These are phyloP conservation scores for Syzygium oleosum DNA, from an alignment of 345 rosid genomes.

Conservation along the genomic window DNA sequence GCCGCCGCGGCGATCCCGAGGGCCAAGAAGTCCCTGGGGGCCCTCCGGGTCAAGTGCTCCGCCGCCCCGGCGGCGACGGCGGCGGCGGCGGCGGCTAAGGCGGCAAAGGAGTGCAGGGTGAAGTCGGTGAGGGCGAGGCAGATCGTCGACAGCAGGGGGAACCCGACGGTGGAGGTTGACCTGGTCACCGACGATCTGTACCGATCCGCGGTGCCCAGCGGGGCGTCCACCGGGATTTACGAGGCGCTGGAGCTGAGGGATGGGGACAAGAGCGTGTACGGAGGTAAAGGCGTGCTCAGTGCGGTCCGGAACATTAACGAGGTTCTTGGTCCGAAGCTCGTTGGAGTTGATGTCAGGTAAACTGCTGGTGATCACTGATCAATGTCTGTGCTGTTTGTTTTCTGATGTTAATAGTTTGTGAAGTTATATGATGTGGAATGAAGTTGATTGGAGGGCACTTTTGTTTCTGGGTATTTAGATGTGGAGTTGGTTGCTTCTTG, in stretches of 20 bases:
- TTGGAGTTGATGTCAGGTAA: slow-evolving; percentile 89
- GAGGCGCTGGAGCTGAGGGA: slow-evolving; percentile 96
- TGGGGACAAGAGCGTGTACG: slow-evolving; percentile 73
- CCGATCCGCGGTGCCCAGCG: slow-evolving; percentile 96
- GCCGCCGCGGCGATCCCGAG: slow-evolving; percentile 1
- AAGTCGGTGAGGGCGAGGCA: slow-evolving; percentile 87
- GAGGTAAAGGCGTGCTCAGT: slow-evolving; percentile 85
- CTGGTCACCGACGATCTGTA: slow-evolving; percentile 66
- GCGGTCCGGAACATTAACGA: slow-evolving; percentile 75
- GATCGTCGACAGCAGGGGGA: slow-evolving; percentile 97
- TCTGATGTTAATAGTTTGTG: background rate
- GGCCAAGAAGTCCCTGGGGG: background rate
- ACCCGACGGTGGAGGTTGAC: slow-evolving; percentile 98
- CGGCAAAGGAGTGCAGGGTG: slow-evolving; percentile 38
- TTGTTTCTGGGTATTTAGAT: background rate
- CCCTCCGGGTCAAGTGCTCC: slow-evolving; percentile 36
- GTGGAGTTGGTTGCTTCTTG: background rate
- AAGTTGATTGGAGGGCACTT: background rate
- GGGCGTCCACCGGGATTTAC: slow-evolving; percentile 97
- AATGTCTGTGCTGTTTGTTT: background rate
- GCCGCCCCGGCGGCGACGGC: slow-evolving; percentile 24
- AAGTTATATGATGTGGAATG: background rate
- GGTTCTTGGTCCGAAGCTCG: slow-evolving; percentile 74
- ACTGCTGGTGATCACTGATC: background rate
- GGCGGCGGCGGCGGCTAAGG: slow-evolving; percentile 1